Evolutionary conservation across 2,329 filamentous ascomycete genomes (phyloP).

Genomic region (Clarireedia homoeocarpa): DNA sequence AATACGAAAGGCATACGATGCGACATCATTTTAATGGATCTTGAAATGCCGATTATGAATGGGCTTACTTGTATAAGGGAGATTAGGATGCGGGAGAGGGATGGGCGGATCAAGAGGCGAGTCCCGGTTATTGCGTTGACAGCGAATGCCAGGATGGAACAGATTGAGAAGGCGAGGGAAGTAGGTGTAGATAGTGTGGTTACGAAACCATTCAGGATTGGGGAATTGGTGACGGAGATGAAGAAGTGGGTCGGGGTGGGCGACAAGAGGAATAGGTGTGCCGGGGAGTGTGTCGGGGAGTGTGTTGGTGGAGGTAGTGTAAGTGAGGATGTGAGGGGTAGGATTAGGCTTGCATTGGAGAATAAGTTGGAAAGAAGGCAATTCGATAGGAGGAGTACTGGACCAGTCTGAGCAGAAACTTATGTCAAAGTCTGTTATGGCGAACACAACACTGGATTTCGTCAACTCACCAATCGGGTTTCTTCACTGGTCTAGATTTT

Average conservation of each 20-base stretch:
- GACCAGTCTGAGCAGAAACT: too few species aligned
- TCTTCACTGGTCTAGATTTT: too few species aligned
- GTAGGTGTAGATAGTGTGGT: conserved; percentile 49
- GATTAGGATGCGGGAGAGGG: conserved; percentile 50
- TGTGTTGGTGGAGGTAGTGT: too few species aligned
- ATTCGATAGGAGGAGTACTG: too few species aligned
- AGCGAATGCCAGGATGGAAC: conserved; percentile 24
- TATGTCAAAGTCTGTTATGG: too few species aligned
- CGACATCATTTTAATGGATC: conserved; percentile 63
- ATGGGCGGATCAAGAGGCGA: conserved; percentile 42
- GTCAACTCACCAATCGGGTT: too few species aligned
- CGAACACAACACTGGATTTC: too few species aligned
- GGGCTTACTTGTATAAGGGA: conserved; percentile 57
- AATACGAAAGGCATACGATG: conserved; percentile 32
- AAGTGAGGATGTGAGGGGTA: too few species aligned
- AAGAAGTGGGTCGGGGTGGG: conserved; percentile 22
- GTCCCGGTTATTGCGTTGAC: conserved; percentile 28
- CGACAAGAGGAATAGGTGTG: background rate
- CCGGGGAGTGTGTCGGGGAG: background rate
- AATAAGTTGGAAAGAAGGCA: too few species aligned
- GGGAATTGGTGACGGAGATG: conserved; percentile 54
- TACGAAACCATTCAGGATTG: conserved; percentile 63
- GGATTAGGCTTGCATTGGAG: too few species aligned
- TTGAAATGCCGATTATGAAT: conserved; percentile 69
- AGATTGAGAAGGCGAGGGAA: conserved; percentile 20